Evolutionary conservation across 257 asterid species (phyloP), one percentile per base, ranked within the genome.

Genomic region (Scutellaria minor): DNA sequence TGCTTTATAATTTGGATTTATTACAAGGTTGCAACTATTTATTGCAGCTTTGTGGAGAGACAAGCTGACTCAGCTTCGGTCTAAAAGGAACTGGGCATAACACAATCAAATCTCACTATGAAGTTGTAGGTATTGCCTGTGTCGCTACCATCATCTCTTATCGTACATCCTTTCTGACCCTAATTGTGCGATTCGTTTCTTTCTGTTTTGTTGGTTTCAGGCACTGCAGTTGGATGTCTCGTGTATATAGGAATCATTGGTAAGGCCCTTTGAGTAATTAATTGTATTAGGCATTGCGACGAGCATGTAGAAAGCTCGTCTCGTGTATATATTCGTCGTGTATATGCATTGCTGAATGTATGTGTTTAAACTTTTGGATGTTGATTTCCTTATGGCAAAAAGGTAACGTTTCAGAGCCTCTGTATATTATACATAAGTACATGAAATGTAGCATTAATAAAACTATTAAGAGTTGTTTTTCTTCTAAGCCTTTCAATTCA

Each of bases 41-140:
- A 20, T 15, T 82, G 72, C 89, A 94, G 98, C 98, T 72, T 79
- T 70, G 53, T 94, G 92, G 96, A 85, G 98, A 85, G 98, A 92
- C 85, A 85, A 81, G 81, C 92, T 92, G 53, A 90, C 89, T 72
- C 92, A 90, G 72, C 88, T 90, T 41, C 92, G 98, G 27, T 82
- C 98, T 1, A 90, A 88, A 80, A 87, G 87, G 77, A 92, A 92
- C 80, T 90, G 96, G 98, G 76, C 88, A 70, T 92, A 79, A 71
- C 45, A 44, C 72, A 42, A 75, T 46, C 35, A 2, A 50, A 7
- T 64, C 20, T 44, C 59, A 15, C 3, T 6, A 15, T 58, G 56
- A 46, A 37, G 11, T 65, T 65, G 50, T 61, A 66, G 73, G 70
- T 78, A 51, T 14, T 20, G 22, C 12, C 48, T 9, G 22, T 10